phyloP scores from a whole-genome alignment of 2,329 filamentous ascomycete genomes.

The Apiospora pterosperma region DNA sequence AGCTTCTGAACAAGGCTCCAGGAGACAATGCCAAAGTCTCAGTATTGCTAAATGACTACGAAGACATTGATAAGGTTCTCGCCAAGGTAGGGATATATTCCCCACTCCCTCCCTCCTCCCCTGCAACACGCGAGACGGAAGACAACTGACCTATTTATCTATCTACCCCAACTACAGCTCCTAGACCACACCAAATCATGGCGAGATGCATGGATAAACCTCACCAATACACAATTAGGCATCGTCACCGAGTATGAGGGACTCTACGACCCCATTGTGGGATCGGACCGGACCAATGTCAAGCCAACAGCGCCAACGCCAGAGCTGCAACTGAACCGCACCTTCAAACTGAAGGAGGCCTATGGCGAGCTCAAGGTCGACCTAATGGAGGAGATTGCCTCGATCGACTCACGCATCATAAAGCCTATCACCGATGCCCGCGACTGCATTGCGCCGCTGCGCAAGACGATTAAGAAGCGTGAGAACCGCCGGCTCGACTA shows the following conservation, averaged over 20 bases:
- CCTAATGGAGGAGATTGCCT: constrained; percentile 65
- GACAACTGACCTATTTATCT: background rate
- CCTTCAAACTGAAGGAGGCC: constrained; percentile 59
- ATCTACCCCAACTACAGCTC: constrained; percentile 50
- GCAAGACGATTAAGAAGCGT: constrained; percentile 81
- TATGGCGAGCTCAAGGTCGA: constrained; percentile 71
- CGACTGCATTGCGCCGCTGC: constrained; percentile 65
- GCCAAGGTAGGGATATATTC: constrained; percentile 52
- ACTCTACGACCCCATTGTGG: constrained; percentile 74
- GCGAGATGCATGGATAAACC: constrained; percentile 74
- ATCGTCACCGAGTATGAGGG: constrained; percentile 65
- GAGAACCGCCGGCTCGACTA: constrained; percentile 81
- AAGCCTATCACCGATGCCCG: constrained; percentile 67
- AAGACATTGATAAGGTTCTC: constrained; percentile 73
- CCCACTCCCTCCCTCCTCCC: background rate
- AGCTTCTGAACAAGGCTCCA: constrained; percentile 62
- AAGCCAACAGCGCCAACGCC: constrained; percentile 60
- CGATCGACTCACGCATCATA: constrained; percentile 69
- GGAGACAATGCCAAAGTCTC: constrained; percentile 76
- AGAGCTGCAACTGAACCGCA: constrained; percentile 58
- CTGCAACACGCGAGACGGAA: background rate
- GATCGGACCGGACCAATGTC: constrained; percentile 54
- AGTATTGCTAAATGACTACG: constrained; percentile 73
- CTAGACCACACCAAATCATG: constrained; percentile 73
- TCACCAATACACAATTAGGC: constrained; percentile 66